phyloP scores from a whole-genome alignment of 2,329 filamentous ascomycete genomes.

The Fusarium udum region DNA sequence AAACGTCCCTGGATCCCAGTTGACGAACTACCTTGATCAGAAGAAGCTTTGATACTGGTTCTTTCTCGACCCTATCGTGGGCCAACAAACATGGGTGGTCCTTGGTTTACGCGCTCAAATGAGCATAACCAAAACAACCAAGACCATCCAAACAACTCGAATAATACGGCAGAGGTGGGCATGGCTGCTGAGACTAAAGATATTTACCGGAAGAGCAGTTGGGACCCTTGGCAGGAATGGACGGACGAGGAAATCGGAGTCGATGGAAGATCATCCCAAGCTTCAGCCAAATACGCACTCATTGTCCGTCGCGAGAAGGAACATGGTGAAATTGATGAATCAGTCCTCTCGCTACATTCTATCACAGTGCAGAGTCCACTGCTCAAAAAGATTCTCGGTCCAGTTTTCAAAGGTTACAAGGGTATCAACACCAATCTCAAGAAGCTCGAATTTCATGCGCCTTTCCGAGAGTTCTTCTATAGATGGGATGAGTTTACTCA shows the following conservation, averaged over 20 bases:
- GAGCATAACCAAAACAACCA: not conserved
- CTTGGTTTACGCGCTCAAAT: not conserved
- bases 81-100: not conserved
- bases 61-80: accelerated
- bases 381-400: not conserved
- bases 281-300: constrained; percentile 3
- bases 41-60: not conserved
- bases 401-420: not conserved
- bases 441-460: constrained; percentile 2
- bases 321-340: not conserved
- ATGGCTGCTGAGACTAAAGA: not conserved
- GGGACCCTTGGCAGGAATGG: constrained; percentile 10
- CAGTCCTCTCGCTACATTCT: not conserved
- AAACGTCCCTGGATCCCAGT: not conserved
- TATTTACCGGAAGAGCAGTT: not conserved
- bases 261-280: not conserved
- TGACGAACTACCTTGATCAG: not conserved
- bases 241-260: not conserved
- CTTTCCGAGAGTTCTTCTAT: constrained; percentile 14
- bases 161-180: not conserved
- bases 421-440: constrained; percentile 13
- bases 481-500: not conserved
- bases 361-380: constrained; percentile 6
- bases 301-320: not conserved
- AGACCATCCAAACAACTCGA: not conserved